phyloP scores from a whole-genome alignment of 106 monocot species.

The Cymbidium sinense region DNA sequence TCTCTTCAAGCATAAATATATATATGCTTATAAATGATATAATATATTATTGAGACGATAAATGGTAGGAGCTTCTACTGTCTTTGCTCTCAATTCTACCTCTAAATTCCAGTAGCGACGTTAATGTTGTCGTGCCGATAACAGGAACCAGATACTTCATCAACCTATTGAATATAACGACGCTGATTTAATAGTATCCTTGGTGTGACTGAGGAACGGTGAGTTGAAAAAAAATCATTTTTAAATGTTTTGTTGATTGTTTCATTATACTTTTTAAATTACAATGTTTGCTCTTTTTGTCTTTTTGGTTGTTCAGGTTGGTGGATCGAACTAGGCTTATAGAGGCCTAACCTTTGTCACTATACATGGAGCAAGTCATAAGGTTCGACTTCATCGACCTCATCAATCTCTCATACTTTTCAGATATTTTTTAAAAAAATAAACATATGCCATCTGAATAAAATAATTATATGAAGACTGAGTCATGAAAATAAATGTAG shows the following conservation, averaged over 20 bases:
- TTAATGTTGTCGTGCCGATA: slow-evolving; percentile 85
- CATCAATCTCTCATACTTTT: slow-evolving; percentile 71
- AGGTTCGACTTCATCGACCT: slow-evolving; percentile 82
- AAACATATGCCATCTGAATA: slow-evolving; percentile 41
- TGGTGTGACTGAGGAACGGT: slow-evolving; percentile 87
- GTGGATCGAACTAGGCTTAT: slow-evolving; percentile 90
- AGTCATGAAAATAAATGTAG: no score
- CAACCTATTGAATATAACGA: slow-evolving; percentile 70
- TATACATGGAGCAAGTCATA: slow-evolving; percentile 72
- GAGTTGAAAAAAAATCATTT: neutral
- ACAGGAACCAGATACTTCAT: slow-evolving; percentile 87
- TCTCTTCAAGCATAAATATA: neutral
- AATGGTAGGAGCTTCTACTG: neutral
- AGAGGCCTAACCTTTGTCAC: slow-evolving; percentile 65
- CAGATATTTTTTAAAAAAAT: slow-evolving; percentile 56
- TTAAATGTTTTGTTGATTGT: neutral
- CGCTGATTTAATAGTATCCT: slow-evolving; percentile 55
- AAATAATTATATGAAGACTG: neutral
- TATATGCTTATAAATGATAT: neutral
- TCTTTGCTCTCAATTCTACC: neutral
- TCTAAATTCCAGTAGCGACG: slow-evolving; percentile 57
- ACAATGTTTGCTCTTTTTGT: neutral
- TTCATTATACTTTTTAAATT: no score
- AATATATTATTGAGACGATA: neutral
- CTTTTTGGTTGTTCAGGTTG: slow-evolving; percentile 33